Evolutionary conservation across 371 early-diverging fungal genomes (phyloP).

Genomic region (Rhizomucor pusillus): DNA sequence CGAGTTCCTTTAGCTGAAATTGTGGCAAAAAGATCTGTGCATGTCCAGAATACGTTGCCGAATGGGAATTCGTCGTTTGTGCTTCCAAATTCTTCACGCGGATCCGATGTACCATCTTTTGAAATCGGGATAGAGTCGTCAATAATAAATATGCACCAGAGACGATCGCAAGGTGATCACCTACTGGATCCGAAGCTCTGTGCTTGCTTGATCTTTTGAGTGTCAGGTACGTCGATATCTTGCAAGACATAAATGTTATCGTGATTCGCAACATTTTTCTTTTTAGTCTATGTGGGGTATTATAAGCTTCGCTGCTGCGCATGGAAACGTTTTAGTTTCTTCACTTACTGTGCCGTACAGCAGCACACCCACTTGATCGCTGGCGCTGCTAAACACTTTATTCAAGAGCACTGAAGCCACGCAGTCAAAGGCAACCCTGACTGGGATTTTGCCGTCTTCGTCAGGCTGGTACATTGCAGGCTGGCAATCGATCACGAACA

Average conservation of each 20-base stretch:
- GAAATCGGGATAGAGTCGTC: neutral
- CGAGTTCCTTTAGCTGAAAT: conserved; percentile 50
- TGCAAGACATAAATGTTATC: conserved; percentile 61
- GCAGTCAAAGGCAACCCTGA: conserved; percentile 47
- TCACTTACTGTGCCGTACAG: conserved; percentile 62
- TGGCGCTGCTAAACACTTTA: conserved; percentile 57
- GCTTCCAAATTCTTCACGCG: conserved; percentile 51
- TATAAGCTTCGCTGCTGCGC: neutral
- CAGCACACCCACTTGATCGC: conserved; percentile 62
- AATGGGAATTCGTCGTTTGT: conserved; percentile 49
- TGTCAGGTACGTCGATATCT: conserved; percentile 62
- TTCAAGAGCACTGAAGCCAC: conserved; percentile 44
- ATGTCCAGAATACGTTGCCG: conserved; percentile 65
- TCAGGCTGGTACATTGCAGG: conserved; percentile 50
- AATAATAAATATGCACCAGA: neutral
- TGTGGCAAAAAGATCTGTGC: conserved; percentile 54
- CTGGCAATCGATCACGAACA: conserved; percentile 68
- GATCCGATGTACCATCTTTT: conserved; percentile 3
- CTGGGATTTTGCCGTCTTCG: conserved; percentile 43
- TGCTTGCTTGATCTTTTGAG: conserved; percentile 57
- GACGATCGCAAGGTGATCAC: neutral
- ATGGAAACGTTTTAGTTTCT: neutral
- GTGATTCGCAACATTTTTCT: conserved; percentile 47
- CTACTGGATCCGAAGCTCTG: conserved; percentile 56
- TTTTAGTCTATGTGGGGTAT: conserved; percentile 17